A percentile compares a stretch with the other conserved stretches of the same genome.
Conservation (phyloP, 805 yeast genomes). For the Myxozyma udenii region DNA sequence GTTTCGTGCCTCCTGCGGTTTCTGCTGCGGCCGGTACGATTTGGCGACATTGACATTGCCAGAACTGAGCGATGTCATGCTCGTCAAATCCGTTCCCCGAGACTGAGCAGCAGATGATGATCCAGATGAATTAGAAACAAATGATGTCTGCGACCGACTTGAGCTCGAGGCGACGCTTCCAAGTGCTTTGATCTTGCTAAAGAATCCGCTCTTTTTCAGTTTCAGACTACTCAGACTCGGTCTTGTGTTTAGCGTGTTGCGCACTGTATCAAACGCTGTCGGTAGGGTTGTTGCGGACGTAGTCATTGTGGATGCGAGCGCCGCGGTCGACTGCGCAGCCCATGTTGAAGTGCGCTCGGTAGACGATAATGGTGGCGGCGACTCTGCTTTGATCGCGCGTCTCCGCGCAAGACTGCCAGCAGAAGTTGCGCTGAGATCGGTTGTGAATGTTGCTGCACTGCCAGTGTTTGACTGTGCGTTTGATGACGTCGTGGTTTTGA, state of each 20-base stretch:
- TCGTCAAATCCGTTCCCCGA: not conserved
- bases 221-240: slow-evolving; percentile 29
- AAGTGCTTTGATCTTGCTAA: slow-evolving; percentile 18
- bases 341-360: not conserved
- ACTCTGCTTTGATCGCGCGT: slow-evolving; percentile 40
- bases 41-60: not conserved
- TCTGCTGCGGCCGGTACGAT: slow-evolving; percentile 3
- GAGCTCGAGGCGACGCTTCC: slow-evolving; percentile 13
- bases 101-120: not conserved
- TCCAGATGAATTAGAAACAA: not conserved
- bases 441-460: slow-evolving; percentile 40
- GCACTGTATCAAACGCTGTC: not conserved
- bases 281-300: not conserved
- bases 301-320: not conserved
- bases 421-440: slow-evolving; percentile 81
- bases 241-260: slow-evolving; percentile 3
- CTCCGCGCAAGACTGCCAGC: slow-evolving; percentile 84
- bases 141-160: slow-evolving; percentile 12
- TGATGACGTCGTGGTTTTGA: slow-evolving; percentile 18
- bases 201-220: slow-evolving; percentile 33
- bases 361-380: not conserved
- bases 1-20: slow-evolving; percentile 13
- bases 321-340: not conserved
- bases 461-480: slow-evolving; percentile 24
- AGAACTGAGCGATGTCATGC: slow-evolving; percentile 8